Base-by-base conservation (phyloP, 345 rosid genomes). In the Euphorbia peplus region DNA sequence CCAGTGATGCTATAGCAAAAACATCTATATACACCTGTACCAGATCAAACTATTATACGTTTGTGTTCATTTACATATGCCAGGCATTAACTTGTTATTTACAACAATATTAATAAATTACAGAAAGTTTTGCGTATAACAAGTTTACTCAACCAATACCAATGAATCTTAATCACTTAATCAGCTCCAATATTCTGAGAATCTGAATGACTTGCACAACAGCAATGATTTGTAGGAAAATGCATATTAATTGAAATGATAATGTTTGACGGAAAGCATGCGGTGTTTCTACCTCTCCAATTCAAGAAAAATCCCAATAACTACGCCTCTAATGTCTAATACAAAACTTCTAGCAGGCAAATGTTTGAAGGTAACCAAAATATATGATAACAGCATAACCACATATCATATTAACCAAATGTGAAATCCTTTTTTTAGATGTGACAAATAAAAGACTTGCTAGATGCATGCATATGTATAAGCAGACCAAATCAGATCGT, bases 21-120 rank as follows among this genome's bases (percentile, higher is more conserved):
- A 79, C 46, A 72, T 78, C 77, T 58, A 78, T 72, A 76, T 85
- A 87, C 2, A 85, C 78, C 92, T 87, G 88, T 77, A 74, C 2
- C 18, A 65, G 53, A 73, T 59, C 48, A 58, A 12, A 64, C 39
- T 57, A 46, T 66, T 42, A 42, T 5, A 14, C 8, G 14, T 42
- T 1, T 42, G 14, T 12, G 12, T 12, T 7, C 2, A 42, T 28
- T 35, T 73, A 44, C 10, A 68, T 19, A 55, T 35, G 50, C 13
- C 24, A 62, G 11, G 26, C 10, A 51, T 32, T 53, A 46, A 67
- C 10, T 58, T 64, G 39, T n/a, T 29, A 25, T 56, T 21, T 4
- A 62, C 39, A 15, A 44, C 14, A 71, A 19, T 3, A 44, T 30
- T n/a, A 53, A 30, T 2, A 39, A 61, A 70, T 2, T 12, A 53